A percentile compares a stretch with the other conserved stretches of the same genome.
These are phyloP conservation scores for Neckera pumila DNA, from an alignment of 225 moss, liverwort and hornwort species.

Conservation along the genomic window DNA sequence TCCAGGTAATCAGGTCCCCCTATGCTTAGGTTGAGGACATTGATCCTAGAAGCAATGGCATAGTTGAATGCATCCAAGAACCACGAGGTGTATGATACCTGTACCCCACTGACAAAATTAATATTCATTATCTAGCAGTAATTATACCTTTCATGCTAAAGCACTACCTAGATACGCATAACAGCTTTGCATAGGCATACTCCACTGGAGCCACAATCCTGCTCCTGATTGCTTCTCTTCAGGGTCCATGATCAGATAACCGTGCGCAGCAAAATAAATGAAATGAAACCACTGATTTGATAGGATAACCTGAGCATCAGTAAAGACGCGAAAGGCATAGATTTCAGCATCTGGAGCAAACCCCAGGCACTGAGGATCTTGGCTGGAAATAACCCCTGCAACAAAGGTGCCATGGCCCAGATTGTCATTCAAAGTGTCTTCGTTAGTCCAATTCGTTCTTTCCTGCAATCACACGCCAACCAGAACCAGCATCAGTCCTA, in stretches of 20 bases:
- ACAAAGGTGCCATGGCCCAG: constrained; percentile 97
- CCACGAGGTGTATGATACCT: constrained; percentile 99
- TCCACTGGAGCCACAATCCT: not conserved
- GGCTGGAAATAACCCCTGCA: constrained; percentile 92
- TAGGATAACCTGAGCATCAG: constrained; percentile 82
- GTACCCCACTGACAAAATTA: constrained; percentile 38
- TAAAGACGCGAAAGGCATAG: constrained; percentile 92
- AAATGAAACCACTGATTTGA: not conserved
- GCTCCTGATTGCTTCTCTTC: not conserved
- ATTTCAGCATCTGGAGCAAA: constrained; percentile 97
- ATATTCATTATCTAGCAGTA: constrained; percentile 16
- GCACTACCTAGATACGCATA: not conserved
- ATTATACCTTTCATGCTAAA: not conserved
- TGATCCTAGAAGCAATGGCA: constrained; percentile 89
- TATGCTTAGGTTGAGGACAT: constrained; percentile 94
- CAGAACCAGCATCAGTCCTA: constrained; percentile 7
- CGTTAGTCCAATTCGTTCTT: constrained; percentile 94
- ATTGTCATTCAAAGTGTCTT: constrained; percentile 93
- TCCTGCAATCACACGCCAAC: constrained; percentile 49
- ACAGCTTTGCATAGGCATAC: not conserved
- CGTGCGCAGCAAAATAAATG: not conserved
- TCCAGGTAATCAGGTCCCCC: constrained; percentile 97
- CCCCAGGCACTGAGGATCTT: constrained; percentile 88
- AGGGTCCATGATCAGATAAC: not conserved
- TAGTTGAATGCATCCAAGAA: constrained; percentile 99